Evolutionary conservation across 768 basidiomycete genomes (phyloP).

Genomic region (Lactifluus volemus): DNA sequence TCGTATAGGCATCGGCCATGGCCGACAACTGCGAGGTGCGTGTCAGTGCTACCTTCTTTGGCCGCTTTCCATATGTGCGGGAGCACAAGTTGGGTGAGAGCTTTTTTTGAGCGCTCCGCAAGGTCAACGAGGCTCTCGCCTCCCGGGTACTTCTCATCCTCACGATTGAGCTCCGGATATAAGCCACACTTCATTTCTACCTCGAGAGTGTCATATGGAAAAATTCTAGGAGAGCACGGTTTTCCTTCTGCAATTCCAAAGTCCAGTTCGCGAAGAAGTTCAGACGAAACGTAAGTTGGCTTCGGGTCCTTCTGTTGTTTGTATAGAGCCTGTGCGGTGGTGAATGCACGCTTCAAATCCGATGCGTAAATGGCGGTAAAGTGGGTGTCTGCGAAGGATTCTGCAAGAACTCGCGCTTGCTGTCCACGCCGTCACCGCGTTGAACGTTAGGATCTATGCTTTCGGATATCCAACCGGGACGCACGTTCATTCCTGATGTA

Average conservation of each 20-base stretch:
- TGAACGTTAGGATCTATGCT: background rate
- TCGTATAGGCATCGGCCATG: constrained; percentile 60
- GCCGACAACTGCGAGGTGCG: constrained; percentile 61
- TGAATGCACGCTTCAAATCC: constrained; percentile 51
- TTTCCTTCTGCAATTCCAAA: constrained; percentile 68
- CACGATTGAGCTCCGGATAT: constrained; percentile 41
- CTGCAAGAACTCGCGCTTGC: constrained; percentile 40
- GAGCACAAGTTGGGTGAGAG: constrained; percentile 44
- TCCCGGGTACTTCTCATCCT: constrained; percentile 51
- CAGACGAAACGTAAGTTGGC: constrained; percentile 39
- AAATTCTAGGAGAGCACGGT: constrained; percentile 31
- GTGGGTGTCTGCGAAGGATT: constrained; percentile 37
- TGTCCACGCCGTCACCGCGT: constrained; percentile 1
- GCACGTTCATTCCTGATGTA: constrained; percentile 28
- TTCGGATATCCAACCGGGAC: background rate
- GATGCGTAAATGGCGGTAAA: constrained; percentile 59
- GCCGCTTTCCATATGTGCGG: constrained; percentile 43
- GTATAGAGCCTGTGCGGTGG: constrained; percentile 51
- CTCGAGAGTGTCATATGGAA: constrained; percentile 22
- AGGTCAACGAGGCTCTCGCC: constrained; percentile 69
- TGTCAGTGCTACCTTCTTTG: constrained; percentile 30
- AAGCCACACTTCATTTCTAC: constrained; percentile 45
- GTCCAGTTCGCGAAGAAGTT: constrained; percentile 55
- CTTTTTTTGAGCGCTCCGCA: constrained; percentile 41
- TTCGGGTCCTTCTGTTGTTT: constrained; percentile 39